A percentile compares a stretch with the other conserved stretches of the same genome.
Evolutionary conservation across 192 early-diverging fungal genomes (phyloP).

Genomic region (Backusella mclennaniae): DNA sequence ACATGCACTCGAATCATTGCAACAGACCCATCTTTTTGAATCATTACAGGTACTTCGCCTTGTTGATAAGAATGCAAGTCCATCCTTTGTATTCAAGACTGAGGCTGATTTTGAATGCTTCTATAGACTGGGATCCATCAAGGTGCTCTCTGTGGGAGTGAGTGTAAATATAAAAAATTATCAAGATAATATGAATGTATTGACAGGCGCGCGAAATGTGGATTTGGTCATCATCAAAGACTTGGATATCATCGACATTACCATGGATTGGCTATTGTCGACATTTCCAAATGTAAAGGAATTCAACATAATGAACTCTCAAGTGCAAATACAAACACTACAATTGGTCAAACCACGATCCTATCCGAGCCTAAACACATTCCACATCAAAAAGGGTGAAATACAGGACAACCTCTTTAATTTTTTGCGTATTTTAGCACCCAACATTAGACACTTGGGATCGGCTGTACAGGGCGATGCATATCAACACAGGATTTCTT

Average conservation of each 20-base stretch:
- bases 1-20: not conserved
- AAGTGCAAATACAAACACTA: not conserved
- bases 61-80: not conserved
- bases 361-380: not conserved
- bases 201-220: not conserved
- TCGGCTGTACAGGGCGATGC: not conserved
- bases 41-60: not conserved
- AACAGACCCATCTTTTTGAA: not conserved
- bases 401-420: not conserved
- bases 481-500: not conserved
- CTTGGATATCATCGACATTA: not conserved
- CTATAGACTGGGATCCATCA: not conserved
- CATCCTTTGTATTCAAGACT: not conserved
- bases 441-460: not conserved
- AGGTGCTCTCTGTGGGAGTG: not conserved
- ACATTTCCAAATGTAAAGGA: not conserved
- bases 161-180: not conserved
- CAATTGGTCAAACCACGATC: not conserved
- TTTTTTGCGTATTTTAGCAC: not conserved
- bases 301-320: not conserved
- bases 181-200: not conserved
- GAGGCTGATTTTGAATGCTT: not conserved
- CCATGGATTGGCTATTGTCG: not conserved
- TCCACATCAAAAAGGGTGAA: not conserved
- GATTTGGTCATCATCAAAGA: not conserved